Evolutionary conservation across 2,329 filamentous ascomycete species (phyloP).

Genomic region (Alternaria arborescens): DNA sequence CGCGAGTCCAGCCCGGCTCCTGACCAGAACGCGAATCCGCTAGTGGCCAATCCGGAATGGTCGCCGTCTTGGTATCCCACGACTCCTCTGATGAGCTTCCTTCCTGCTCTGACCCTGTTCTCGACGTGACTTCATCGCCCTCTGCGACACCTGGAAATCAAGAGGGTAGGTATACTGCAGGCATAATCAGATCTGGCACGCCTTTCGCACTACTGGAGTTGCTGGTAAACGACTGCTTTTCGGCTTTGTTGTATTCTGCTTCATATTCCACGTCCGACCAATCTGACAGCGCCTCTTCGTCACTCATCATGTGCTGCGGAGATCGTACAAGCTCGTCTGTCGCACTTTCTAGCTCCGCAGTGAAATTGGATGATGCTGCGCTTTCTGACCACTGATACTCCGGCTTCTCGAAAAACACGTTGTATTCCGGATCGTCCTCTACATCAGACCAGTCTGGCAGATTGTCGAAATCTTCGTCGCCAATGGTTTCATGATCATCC

Average conservation of each 20-base stretch:
- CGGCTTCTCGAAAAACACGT: background rate
- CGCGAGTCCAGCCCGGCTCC: conserved; percentile 22
- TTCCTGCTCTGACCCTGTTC: background rate
- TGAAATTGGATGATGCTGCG: background rate
- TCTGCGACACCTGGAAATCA: background rate
- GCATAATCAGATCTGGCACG: background rate
- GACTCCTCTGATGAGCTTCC: too few relatives aligned
- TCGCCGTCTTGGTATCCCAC: conserved; percentile 6
- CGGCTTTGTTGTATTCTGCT: background rate
- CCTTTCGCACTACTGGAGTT: background rate
- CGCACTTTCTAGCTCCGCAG: background rate
- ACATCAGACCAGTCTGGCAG: conserved; percentile 10
- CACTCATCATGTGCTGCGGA: background rate
- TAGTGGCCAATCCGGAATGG: conserved; percentile 9
- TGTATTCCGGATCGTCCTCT: conserved; percentile 6
- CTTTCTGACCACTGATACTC: background rate
- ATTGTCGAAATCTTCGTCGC: background rate
- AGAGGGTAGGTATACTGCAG: background rate
- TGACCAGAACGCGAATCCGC: conserved; percentile 12
- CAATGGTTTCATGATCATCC: background rate
- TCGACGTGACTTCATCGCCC: background rate
- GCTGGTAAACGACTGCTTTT: background rate
- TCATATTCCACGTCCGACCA: conserved; percentile 12
- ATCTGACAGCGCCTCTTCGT: background rate
- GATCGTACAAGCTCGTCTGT: background rate